Evolutionary conservation across 768 basidiomycete genomes (phyloP).

Genomic region (Leccinum pellstonianum): DNA sequence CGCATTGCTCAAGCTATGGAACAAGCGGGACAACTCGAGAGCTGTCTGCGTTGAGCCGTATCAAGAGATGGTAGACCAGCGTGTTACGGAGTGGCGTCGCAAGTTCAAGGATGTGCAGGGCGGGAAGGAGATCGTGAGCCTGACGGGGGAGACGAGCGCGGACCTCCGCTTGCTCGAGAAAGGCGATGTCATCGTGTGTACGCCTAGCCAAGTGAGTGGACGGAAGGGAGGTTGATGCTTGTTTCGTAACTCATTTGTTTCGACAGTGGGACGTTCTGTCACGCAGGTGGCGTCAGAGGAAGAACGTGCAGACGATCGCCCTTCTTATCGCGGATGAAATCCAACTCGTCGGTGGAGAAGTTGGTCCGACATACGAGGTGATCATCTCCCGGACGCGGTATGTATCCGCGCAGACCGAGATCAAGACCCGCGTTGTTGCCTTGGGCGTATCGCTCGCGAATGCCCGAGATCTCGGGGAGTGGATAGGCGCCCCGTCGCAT

Average conservation of each 20-base stretch:
- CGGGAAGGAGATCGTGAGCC: slow-evolving; percentile 89
- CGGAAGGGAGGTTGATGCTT: too few relatives aligned
- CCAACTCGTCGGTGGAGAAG: slow-evolving; percentile 91
- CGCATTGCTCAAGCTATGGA: slow-evolving; percentile 93
- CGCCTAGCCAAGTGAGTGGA: slow-evolving; percentile 74
- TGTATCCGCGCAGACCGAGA: slow-evolving; percentile 37
- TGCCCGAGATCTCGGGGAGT: too few relatives aligned
- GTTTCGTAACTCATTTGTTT: too few relatives aligned
- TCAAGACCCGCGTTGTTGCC: neutral
- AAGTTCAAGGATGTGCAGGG: slow-evolving; percentile 85
- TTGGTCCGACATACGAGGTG: slow-evolving; percentile 93
- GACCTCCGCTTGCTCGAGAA: slow-evolving; percentile 88
- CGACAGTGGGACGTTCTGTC: slow-evolving; percentile 77
- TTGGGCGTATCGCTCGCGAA: neutral
- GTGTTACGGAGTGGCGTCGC: slow-evolving; percentile 83
- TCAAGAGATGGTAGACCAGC: slow-evolving; percentile 94
- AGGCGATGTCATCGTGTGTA: slow-evolving; percentile 92
- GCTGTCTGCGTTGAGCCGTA: slow-evolving; percentile 97
- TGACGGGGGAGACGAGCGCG: slow-evolving; percentile 93
- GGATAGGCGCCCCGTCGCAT: too few relatives aligned
- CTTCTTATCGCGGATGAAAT: slow-evolving; percentile 92
- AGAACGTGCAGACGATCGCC: slow-evolving; percentile 91
- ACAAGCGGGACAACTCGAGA: slow-evolving; percentile 72
- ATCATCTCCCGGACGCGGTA: slow-evolving; percentile 92
- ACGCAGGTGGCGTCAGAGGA: slow-evolving; percentile 89